These are phyloP conservation scores for Fusarium sterilihyphosum DNA, from an alignment of 2,329 filamentous ascomycete species.

Conservation along the genomic window DNA sequence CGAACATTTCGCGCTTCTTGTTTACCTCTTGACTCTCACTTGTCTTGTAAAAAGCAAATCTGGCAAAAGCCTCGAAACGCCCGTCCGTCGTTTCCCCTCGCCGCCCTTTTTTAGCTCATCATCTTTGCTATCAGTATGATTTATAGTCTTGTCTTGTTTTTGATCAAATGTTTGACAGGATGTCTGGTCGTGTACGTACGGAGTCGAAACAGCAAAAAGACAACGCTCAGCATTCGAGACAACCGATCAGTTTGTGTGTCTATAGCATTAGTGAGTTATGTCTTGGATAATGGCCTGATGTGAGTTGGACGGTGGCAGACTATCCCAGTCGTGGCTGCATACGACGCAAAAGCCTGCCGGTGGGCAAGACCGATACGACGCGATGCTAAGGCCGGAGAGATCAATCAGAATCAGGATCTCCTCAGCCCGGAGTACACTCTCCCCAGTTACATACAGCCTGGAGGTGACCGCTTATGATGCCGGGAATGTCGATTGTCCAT, in stretches of 20 bases:
- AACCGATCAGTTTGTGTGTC: slow-evolving; percentile 1
- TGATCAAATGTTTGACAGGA: background rate
- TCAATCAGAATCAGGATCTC: slow-evolving; percentile 27
- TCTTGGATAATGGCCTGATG: slow-evolving; percentile 40
- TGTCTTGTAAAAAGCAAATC: slow-evolving; percentile 36
- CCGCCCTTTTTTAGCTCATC: background rate
- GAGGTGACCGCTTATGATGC: slow-evolving; percentile 18
- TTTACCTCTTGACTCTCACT: slow-evolving; percentile 22
- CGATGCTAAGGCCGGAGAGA: slow-evolving; percentile 16
- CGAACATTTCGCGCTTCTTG: slow-evolving; percentile 42
- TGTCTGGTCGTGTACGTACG: background rate
- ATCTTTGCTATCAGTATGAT: background rate
- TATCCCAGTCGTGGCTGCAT: slow-evolving; percentile 42
- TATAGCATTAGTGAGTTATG: slow-evolving; percentile 1
- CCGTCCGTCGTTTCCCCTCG: slow-evolving; percentile 7
- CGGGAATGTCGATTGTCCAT: slow-evolving; percentile 24
- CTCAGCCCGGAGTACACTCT: slow-evolving; percentile 39
- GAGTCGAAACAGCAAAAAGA: background rate
- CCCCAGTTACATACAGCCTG: slow-evolving; percentile 12
- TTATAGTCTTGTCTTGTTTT: background rate
- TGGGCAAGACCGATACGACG: slow-evolving; percentile 27
- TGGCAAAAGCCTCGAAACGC: slow-evolving; percentile 18
- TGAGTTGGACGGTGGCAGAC: slow-evolving; percentile 28
- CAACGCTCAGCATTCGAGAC: background rate
- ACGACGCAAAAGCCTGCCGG: slow-evolving; percentile 25